Conservation (phyloP, 345 rosid species). For the Psidium guajava region DNA sequence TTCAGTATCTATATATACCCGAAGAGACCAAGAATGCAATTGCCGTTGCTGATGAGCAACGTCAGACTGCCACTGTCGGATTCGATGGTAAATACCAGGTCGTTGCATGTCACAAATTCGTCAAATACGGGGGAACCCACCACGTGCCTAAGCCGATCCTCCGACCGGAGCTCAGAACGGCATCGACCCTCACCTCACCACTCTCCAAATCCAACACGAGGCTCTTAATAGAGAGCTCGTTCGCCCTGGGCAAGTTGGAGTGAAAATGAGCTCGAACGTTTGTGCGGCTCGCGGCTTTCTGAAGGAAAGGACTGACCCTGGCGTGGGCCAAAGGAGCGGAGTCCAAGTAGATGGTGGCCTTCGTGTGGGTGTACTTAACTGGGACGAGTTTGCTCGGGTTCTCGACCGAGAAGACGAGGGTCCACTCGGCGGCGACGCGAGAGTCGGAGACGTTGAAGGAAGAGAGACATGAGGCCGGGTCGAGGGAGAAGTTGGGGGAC, state of each 20-base stretch:
- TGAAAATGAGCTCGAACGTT: not conserved
- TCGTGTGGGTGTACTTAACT: not conserved
- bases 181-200: not conserved
- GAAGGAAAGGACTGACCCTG: not conserved
- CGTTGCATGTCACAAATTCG: no score
- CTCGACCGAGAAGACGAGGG: not conserved
- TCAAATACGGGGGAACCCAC: no score
- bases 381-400: not conserved
- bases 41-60: no score
- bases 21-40: no score
- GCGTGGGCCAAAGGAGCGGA: not conserved
- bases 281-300: no score
- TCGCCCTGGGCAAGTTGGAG: not conserved
- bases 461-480: not conserved
- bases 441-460: not conserved
- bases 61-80: no score
- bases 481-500: not conserved
- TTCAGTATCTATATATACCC: no score
- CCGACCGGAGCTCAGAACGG: no score
- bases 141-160: no score
- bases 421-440: not conserved
- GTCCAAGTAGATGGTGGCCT: not conserved
- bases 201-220: not conserved
- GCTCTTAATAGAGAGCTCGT: not conserved
- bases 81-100: no score